Percentiles rank a stretch among this genome's conserved stretches.
phyloP scores from a whole-genome alignment of 208 protist species.

The Strigomonas galati region DNA sequence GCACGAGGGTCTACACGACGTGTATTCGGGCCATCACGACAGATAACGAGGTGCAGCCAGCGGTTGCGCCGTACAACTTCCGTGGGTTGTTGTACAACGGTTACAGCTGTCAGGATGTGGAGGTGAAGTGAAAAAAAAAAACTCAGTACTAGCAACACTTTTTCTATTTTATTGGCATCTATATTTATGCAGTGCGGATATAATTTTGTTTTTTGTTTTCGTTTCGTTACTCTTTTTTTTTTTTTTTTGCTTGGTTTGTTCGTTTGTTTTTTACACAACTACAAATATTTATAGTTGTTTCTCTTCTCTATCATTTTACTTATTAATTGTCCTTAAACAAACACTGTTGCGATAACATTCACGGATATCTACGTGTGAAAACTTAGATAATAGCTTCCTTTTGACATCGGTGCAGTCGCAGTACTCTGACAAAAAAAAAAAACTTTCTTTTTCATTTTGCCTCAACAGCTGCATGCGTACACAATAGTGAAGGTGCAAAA shows the following conservation, averaged over 20 bases:
- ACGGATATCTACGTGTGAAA: too few species aligned
- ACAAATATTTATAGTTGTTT: conserved; percentile 2
- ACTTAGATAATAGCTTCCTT: too few species aligned
- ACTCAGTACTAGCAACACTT: not conserved
- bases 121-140: conserved; percentile 11
- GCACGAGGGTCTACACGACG: conserved; percentile 9
- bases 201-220: conserved; percentile 7
- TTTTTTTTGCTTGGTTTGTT: not conserved
- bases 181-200: not conserved
- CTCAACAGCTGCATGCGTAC: too few species aligned
- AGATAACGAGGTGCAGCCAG: conserved; percentile 30
- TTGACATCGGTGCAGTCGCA: too few species aligned
- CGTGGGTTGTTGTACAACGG: conserved; percentile 42
- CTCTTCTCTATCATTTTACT: not conserved
- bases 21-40: conserved; percentile 34
- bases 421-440: too few species aligned
- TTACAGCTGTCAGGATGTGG: conserved; percentile 33
- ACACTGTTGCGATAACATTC: too few species aligned
- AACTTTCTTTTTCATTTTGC: too few species aligned
- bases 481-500: too few species aligned
- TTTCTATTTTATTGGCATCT: not conserved
- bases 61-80: conserved; percentile 26
- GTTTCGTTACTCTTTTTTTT: not conserved
- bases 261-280: not conserved
- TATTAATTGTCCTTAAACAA: not conserved